phyloP scores from a whole-genome alignment of 2,329 filamentous ascomycete species.

The Trichoderma pleuroti region DNA sequence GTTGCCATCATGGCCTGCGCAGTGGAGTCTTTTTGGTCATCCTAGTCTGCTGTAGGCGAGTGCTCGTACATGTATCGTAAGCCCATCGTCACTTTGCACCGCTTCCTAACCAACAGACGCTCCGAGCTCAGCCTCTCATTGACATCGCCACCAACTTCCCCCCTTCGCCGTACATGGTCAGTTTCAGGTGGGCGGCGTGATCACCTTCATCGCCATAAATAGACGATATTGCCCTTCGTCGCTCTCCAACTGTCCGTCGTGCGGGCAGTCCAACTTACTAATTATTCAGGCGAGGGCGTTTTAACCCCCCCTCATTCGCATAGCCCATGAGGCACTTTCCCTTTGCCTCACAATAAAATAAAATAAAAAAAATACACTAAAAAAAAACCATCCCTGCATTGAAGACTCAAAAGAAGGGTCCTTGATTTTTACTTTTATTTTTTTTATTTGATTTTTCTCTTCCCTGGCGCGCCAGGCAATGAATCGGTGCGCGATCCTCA shows the following conservation, averaged over 20 bases:
- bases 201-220: constrained; percentile 13
- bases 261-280: constrained; percentile 4
- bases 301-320: neutral
- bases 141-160: constrained; percentile 13
- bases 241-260: neutral
- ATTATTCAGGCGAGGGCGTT: neutral
- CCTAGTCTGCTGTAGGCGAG: neutral
- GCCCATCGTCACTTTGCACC: constrained; percentile 1
- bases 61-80: constrained; percentile 1
- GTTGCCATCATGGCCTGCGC: constrained; percentile 3
- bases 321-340: neutral
- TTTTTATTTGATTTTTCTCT: neutral
- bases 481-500: constrained; percentile 38
- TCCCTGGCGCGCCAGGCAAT: neutral
- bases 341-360: neutral
- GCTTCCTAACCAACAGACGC: neutral
- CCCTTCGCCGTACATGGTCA: neutral
- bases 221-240: neutral
- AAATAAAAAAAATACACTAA: neutral
- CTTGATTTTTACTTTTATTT: neutral
- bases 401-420: neutral
- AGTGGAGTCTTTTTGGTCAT: constrained; percentile 9
- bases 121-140: neutral
- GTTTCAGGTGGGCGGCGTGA: constrained; percentile 13
- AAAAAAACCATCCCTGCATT: neutral